Conservation (phyloP, 805 yeast genomes). For the Ogataea glucozyma region DNA sequence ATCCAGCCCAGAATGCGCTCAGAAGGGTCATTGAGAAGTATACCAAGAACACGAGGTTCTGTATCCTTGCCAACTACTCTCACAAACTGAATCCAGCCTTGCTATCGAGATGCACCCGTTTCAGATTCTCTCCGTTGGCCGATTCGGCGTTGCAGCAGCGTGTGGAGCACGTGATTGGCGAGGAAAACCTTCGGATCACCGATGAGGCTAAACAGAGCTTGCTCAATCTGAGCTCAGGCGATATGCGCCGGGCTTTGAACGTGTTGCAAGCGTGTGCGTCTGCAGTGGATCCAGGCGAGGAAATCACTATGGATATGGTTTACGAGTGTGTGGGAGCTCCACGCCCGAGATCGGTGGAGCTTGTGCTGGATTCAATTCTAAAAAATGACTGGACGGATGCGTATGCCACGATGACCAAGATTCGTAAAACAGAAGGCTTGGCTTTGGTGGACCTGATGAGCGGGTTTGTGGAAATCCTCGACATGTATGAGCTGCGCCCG, state of each 20-base stretch:
- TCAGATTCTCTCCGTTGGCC: conserved; percentile 83
- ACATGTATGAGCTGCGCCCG: conserved; percentile 63
- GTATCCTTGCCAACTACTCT: conserved; percentile 93
- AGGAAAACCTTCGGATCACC: conserved; percentile 61
- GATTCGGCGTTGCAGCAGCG: conserved; percentile 68
- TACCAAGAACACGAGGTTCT: conserved; percentile 92
- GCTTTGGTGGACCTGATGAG: conserved; percentile 84
- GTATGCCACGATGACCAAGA: conserved; percentile 59
- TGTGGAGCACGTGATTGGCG: conserved; percentile 63
- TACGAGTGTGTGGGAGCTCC: conserved; percentile 97
- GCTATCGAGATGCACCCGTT: conserved; percentile 90
- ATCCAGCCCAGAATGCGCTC: conserved; percentile 80
- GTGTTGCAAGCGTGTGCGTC: conserved; percentile 94
- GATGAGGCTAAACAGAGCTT: conserved; percentile 65
- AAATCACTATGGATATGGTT: conserved; percentile 71
- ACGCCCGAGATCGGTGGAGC: conserved; percentile 79
- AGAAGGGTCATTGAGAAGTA: conserved; percentile 88
- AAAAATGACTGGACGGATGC: conserved; percentile 89
- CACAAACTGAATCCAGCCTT: conserved; percentile 96
- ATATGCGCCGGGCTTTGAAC: conserved; percentile 93
- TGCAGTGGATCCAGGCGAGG: conserved; percentile 52
- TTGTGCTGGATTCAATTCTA: conserved; percentile 72
- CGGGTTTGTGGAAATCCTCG: conserved; percentile 72
- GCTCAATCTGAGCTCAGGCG: conserved; percentile 80
- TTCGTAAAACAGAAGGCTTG: conserved; percentile 75